Percentiles rank a stretch among this genome's conserved stretches.
Evolutionary conservation across 257 asterid species (phyloP).

Genomic region (Solanum gracilifrons): DNA sequence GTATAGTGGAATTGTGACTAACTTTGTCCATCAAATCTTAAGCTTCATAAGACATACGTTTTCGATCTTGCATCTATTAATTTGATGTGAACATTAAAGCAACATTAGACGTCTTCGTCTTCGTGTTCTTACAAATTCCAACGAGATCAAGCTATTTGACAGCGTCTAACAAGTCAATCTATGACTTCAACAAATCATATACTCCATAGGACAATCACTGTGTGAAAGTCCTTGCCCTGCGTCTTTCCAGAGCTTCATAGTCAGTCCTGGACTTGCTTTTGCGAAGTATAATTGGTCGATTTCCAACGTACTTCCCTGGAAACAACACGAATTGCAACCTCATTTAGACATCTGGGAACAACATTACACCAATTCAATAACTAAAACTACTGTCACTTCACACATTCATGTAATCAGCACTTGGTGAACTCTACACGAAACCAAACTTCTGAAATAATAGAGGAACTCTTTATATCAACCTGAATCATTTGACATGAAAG

Average conservation of each 20-base stretch:
- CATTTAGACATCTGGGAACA: neutral
- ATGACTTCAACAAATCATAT: no score
- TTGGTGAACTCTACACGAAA: neutral
- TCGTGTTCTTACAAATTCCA: no score
- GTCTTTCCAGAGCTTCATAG: neutral
- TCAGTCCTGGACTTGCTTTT: neutral
- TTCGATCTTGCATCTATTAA: neutral
- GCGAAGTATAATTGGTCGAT: neutral
- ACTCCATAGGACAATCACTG: neutral
- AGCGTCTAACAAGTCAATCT: no score
- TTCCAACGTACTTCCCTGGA: constrained; percentile 47
- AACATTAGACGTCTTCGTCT: neutral
- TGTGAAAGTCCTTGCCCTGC: neutral
- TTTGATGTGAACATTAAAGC: neutral
- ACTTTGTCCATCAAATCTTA: neutral
- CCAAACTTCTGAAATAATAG: neutral
- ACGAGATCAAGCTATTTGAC: neutral
- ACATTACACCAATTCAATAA: neutral
- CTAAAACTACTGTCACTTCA: neutral
- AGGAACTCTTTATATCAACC: neutral
- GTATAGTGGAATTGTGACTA: no score
- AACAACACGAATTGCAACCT: neutral
- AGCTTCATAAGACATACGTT: rapidly evolving
- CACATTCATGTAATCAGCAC: neutral
- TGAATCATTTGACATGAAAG: neutral